Evolutionary conservation across 306 rosid genomes (phyloP).

Genomic region (Sesbania bispinosa): DNA sequence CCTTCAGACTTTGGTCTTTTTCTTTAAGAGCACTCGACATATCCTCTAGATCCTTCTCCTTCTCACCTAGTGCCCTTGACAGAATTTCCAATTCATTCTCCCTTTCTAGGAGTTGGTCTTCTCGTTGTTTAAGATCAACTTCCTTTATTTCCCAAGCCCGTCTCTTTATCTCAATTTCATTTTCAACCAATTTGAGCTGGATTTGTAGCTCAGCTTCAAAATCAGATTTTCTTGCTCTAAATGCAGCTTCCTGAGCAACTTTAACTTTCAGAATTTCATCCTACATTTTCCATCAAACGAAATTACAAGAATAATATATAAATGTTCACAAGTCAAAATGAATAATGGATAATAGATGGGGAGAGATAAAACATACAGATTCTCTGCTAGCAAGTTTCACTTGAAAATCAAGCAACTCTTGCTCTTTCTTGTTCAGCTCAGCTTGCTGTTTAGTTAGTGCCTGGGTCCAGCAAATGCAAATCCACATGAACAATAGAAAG

Average conservation of each 20-base stretch:
- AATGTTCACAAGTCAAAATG: not conserved
- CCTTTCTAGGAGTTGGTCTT: slow-evolving; percentile 63
- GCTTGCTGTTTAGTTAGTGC: slow-evolving; percentile 51
- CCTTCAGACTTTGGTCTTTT: slow-evolving; percentile 51
- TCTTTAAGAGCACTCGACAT: slow-evolving; percentile 52
- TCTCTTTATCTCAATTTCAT: slow-evolving; percentile 77
- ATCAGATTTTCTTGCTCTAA: slow-evolving; percentile 52
- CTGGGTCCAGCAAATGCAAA: slow-evolving; percentile 40
- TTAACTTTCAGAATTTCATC: slow-evolving; percentile 57
- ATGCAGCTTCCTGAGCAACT: slow-evolving; percentile 59
- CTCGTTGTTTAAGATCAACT: slow-evolving; percentile 81
- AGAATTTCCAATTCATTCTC: slow-evolving; percentile 73
- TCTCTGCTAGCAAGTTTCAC: slow-evolving; percentile 64
- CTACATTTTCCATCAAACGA: slow-evolving; percentile 45
- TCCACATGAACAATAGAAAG: slow-evolving; percentile 22
- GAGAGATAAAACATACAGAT: slow-evolving; percentile 59
- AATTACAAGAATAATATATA: slow-evolving; percentile 10
- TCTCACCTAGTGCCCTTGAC: slow-evolving; percentile 54
- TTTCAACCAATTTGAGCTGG: slow-evolving; percentile 60
- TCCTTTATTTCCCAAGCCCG: slow-evolving; percentile 98
- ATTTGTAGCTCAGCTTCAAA: slow-evolving; percentile 72
- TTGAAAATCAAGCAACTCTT: slow-evolving; percentile 61
- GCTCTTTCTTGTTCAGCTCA: slow-evolving; percentile 63
- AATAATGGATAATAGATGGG: slow-evolving; percentile 5
- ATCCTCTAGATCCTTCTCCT: slow-evolving; percentile 73